Conservation (phyloP, 352 stramenopile genomes). For the Pythium coloratum region DNA sequence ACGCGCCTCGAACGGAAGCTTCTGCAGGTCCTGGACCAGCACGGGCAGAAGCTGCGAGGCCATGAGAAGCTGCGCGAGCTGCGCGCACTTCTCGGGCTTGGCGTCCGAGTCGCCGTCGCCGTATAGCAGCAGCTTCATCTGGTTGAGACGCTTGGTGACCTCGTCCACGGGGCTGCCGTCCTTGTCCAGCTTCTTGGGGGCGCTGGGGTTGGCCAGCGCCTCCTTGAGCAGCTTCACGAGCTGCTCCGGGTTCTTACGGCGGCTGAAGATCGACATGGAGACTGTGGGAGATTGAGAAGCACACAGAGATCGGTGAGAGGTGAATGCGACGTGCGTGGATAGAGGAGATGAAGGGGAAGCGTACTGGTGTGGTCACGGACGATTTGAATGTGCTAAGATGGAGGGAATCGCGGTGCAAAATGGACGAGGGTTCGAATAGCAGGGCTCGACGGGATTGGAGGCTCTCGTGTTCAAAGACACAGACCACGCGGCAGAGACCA, state of each 20-base stretch:
- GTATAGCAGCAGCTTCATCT: conserved; percentile 86
- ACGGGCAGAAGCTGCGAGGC: conserved; percentile 62
- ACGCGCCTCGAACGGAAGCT: conserved; percentile 84
- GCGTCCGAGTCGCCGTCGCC: conserved; percentile 76
- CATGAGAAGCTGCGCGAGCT: conserved; percentile 78
- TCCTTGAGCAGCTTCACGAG: conserved; percentile 83
- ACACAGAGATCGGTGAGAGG: neutral
- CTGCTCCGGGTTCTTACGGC: conserved; percentile 80
- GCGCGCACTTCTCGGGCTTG: conserved; percentile 76
- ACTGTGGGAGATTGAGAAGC: neutral
- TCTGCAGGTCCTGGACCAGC: conserved; percentile 64
- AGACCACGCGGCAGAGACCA: neutral
- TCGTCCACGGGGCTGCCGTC: conserved; percentile 62
- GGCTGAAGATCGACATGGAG: conserved; percentile 69
- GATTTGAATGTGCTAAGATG: neutral
- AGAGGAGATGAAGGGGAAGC: neutral
- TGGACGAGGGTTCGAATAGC: neutral
- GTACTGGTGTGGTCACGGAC: neutral
- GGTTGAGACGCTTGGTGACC: conserved; percentile 78
- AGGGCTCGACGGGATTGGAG: no score
- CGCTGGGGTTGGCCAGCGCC: conserved; percentile 51
- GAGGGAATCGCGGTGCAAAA: neutral
- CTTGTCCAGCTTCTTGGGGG: conserved; percentile 56
- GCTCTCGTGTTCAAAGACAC: neutral
- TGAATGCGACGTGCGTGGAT: neutral